Conservation (phyloP, 768 basidiomycete genomes). For the Rhizopogon vesiculosus region DNA sequence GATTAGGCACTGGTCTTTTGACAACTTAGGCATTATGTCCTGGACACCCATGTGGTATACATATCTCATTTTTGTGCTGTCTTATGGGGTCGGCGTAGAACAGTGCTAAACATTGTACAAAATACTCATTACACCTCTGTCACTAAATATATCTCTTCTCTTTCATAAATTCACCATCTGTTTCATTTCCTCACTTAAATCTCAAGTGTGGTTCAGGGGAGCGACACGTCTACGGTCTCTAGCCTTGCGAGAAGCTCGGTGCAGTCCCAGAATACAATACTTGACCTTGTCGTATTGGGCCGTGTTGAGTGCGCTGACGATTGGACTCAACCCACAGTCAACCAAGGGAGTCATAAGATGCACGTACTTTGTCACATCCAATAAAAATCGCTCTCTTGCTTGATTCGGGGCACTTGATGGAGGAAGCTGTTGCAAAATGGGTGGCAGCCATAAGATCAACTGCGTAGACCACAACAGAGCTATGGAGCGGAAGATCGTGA, state of each 20-base stretch:
- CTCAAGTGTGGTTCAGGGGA: constrained; percentile 23
- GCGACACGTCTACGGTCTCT: constrained; percentile 52
- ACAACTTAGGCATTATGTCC: no score
- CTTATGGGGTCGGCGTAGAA: not conserved
- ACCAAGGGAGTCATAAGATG: constrained; percentile 4
- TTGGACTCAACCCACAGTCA: not conserved
- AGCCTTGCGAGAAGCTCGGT: constrained; percentile 70
- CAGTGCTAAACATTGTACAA: constrained; percentile 13
- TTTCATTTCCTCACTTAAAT: not conserved
- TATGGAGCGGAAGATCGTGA: constrained; percentile 72
- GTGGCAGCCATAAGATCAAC: constrained; percentile 67
- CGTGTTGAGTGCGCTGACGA: constrained; percentile 54
- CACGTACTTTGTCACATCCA: constrained; percentile 70
- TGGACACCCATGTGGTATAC: no score
- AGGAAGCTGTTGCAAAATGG: constrained; percentile 69
- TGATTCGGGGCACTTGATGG: constrained; percentile 51
- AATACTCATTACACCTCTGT: constrained; percentile 10
- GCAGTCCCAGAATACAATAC: constrained; percentile 65
- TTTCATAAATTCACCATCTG: not conserved
- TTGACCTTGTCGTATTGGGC: constrained; percentile 79
- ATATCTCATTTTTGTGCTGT: no score
- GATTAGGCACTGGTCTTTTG: not conserved
- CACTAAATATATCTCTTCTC: not conserved
- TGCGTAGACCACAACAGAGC: constrained; percentile 63
- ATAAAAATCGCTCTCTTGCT: constrained; percentile 68